phyloP scores from a whole-genome alignment of 2,329 filamentous ascomycete genomes.

The Shiraia sp. region DNA sequence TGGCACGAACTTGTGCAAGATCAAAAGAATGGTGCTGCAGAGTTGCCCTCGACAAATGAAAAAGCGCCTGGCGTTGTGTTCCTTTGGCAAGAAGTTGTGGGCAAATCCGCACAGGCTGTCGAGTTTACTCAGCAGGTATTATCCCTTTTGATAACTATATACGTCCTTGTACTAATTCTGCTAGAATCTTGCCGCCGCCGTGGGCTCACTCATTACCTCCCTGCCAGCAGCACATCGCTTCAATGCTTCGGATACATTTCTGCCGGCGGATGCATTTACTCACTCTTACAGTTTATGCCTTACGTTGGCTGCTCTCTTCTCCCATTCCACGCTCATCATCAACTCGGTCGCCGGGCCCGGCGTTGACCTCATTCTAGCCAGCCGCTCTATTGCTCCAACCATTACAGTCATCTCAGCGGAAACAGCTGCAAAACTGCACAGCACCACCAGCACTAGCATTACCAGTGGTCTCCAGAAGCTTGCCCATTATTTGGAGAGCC shows the following conservation, averaged over 20 bases:
- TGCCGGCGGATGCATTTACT: conserved; percentile 80
- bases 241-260: conserved; percentile 74
- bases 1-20: conserved; percentile 90
- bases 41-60: conserved; percentile 67
- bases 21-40: conserved; percentile 54
- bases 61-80: conserved; percentile 58
- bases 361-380: conserved; percentile 72
- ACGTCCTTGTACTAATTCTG: conserved; percentile 9
- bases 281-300: conserved; percentile 78
- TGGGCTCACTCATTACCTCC: conserved; percentile 75
- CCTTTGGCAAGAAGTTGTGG: conserved; percentile 64
- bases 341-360: conserved; percentile 81
- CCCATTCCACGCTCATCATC: conserved; percentile 81
- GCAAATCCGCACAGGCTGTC: conserved; percentile 66
- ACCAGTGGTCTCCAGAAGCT: conserved; percentile 67
- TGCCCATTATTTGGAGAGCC: conserved; percentile 72
- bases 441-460: conserved; percentile 62
- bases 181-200: conserved; percentile 85
- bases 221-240: conserved; percentile 77
- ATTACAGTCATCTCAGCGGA: conserved; percentile 78
- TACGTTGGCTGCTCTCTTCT: conserved; percentile 80
- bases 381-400: conserved; percentile 76
- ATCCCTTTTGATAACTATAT: not conserved
- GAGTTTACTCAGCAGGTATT: conserved; percentile 73
- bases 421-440: conserved; percentile 70